phyloP scores from a whole-genome alignment of 2,329 filamentous ascomycete genomes.

The Aspergillus chevalieri region DNA sequence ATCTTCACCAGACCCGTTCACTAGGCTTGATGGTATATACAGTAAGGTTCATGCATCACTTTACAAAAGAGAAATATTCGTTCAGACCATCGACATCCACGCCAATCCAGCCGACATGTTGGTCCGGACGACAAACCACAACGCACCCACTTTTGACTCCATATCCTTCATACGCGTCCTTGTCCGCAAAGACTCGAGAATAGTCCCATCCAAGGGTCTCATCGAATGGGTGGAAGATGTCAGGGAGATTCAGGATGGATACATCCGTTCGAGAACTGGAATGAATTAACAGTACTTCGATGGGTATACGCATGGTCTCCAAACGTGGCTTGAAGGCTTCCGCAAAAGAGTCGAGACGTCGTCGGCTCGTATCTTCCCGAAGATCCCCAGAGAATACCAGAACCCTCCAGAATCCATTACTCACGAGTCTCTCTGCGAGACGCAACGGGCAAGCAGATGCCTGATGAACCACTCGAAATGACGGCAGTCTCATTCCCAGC shows the following conservation, averaged over 20 bases:
- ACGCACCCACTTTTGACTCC: slow-evolving; percentile 46
- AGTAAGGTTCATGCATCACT: too few species aligned
- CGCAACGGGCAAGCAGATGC: neutral
- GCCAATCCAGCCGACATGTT: slow-evolving; percentile 38
- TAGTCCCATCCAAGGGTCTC: slow-evolving; percentile 22
- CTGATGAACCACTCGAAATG: neutral
- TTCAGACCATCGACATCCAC: neutral
- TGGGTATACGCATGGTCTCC: neutral
- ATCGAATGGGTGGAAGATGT: slow-evolving; percentile 45
- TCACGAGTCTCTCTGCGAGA: slow-evolving; percentile 6
- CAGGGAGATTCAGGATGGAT: slow-evolving; percentile 47
- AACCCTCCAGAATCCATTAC: slow-evolving; percentile 14
- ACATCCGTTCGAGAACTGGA: slow-evolving; percentile 44
- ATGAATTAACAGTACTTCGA: slow-evolving; percentile 39
- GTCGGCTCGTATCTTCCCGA: neutral
- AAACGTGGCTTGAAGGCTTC: neutral
- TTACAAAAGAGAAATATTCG: neutral
- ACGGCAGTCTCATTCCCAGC: slow-evolving; percentile 11
- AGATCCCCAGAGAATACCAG: slow-evolving; percentile 16
- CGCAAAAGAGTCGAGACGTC: neutral
- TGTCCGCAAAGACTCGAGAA: slow-evolving; percentile 19
- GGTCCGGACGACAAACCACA: slow-evolving; percentile 53
- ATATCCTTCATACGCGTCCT: slow-evolving; percentile 50
- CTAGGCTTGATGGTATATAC: too few species aligned
- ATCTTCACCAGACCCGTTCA: too few species aligned